Evolutionary conservation across 192 early-diverging fungal genomes (phyloP), one percentile per base, ranked within the genome.

Genomic region (Cetraspora pellucida): DNA sequence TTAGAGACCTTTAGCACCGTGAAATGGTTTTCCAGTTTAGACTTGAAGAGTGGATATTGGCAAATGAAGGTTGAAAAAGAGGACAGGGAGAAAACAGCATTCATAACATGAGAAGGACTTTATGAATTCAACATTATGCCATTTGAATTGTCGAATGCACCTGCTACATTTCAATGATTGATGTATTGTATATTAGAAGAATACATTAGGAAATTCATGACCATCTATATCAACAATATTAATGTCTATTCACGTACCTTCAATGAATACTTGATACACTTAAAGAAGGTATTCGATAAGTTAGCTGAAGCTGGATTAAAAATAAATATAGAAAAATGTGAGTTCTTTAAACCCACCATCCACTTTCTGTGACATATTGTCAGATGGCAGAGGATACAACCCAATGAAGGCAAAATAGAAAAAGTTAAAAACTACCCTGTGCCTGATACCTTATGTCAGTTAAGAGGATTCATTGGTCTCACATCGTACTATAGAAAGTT

Each of bases 141-240:
- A 0, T 85, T 85, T 17, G 78, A 80, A 0, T 73, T 85, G 0
- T 72, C 54, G 13, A 85, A 85, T 60, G 79, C 83, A 0, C 85
- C 82, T 0, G 85, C 80, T 0, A 74, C 82, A 0, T 87, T 87
- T 19, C 80, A 87, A 74, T 52, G 68, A 0, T 57, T 86, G 13
- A 81, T 86, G 77, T 82, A 87, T 31, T 57, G 77, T 16, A 70
- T 86, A 1, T 28, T 87, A 11, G 21, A 31, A 0, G 79, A 78
- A 0, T 58, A 69, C 9, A 23, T 79, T 2, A 72, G 81, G 19
- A 68, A 75, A 3, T 78, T 75, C 45, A 45, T 68, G 0, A 55
- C 82, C 0, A 77, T 77, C 0, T 86, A 86, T 31, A 52, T 86
- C 7, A 83, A 90, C 73, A 80, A 88, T 70, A 81, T 90, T n/a